Percentiles rank a stretch among this genome's conserved stretches.
These are phyloP conservation scores for Sphaceloma murrayae DNA, from an alignment of 2,329 filamentous ascomycete species.

Conservation along the genomic window DNA sequence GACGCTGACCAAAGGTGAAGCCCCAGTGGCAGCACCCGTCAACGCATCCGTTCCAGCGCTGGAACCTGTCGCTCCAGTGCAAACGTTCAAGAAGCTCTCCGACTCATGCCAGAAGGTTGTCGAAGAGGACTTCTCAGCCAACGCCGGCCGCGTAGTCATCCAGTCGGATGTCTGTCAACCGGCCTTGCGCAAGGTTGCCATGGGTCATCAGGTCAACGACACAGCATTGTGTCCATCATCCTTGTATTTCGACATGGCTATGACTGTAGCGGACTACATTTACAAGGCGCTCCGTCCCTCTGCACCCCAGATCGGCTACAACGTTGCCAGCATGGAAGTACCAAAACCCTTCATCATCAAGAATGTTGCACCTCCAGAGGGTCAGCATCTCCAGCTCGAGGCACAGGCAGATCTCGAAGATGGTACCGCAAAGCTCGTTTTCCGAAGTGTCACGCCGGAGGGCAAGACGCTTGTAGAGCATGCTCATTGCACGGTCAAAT, in stretches of 20 bases:
- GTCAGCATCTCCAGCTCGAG: slow-evolving; percentile 53
- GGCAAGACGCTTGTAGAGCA: slow-evolving; percentile 52
- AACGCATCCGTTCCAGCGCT: slow-evolving; percentile 30
- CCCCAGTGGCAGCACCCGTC: slow-evolving; percentile 31
- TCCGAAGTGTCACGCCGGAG: slow-evolving; percentile 50
- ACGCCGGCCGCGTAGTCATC: slow-evolving; percentile 50
- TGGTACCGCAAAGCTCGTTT: slow-evolving; percentile 46
- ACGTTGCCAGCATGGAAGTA: slow-evolving; percentile 59
- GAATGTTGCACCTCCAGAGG: slow-evolving; percentile 38
- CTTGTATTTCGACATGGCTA: slow-evolving; percentile 55
- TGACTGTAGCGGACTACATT: slow-evolving; percentile 57
- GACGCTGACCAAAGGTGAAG: slow-evolving; percentile 59
- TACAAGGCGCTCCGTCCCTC: slow-evolving; percentile 54
- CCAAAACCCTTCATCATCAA: slow-evolving; percentile 58
- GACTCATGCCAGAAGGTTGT: slow-evolving; percentile 58
- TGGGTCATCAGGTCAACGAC: slow-evolving; percentile 60
- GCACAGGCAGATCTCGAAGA: slow-evolving; percentile 50
- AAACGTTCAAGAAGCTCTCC: slow-evolving; percentile 46
- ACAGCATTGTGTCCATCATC: slow-evolving; percentile 56
- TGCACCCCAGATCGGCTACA: slow-evolving; percentile 48
- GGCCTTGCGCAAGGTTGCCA: slow-evolving; percentile 52
- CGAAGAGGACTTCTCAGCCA: slow-evolving; percentile 52
- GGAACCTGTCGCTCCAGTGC: slow-evolving; percentile 32
- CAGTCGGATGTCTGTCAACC: slow-evolving; percentile 57
- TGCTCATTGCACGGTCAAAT: slow-evolving; percentile 52